Evolutionary conservation across 1,284 basidiomycete species (phyloP).

Genomic region (Exobasidium rhododendri): DNA sequence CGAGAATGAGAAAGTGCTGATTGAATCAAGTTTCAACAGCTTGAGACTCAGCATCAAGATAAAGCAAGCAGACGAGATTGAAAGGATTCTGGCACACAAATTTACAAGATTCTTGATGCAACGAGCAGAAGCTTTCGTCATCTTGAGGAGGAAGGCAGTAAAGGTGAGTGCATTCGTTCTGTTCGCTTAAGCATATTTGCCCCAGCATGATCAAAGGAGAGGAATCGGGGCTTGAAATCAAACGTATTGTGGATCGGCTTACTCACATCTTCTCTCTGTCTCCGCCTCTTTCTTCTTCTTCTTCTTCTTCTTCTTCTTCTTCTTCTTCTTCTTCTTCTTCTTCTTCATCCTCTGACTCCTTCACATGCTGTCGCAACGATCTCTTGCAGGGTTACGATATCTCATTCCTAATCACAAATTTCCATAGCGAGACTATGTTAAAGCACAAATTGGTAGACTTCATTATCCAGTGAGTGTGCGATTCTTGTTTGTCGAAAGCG

Average conservation of each 20-base stretch:
- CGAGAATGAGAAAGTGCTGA: conserved; percentile 91
- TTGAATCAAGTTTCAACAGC: conserved; percentile 95
- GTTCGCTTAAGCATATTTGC: not conserved
- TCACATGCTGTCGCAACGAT: too few species aligned
- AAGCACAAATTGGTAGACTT: conserved; percentile 99
- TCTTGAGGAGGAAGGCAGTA: conserved; percentile 89
- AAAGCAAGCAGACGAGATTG: conserved; percentile 99
- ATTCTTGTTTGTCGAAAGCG: conserved; percentile 51
- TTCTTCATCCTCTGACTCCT: too few species aligned
- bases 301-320: too few species aligned
- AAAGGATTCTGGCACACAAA: conserved; percentile 92
- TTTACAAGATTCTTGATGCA: conserved; percentile 99
- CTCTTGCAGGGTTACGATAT: conserved; percentile 75
- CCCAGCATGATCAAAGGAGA: not conserved
- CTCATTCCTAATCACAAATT: conserved; percentile 96
- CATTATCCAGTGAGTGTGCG: conserved; percentile 72
- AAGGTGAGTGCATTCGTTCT: conserved; percentile 64
- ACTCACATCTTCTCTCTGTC: too few species aligned
- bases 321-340: too few species aligned
- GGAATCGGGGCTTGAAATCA: not conserved
- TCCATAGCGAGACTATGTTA: conserved; percentile 92
- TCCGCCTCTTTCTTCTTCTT: too few species aligned
- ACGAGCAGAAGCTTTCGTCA: conserved; percentile 92
- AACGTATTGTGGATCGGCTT: too few species aligned
- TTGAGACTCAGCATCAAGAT: conserved; percentile 94